Evolutionary conservation across 768 basidiomycete genomes (phyloP).

Genomic region (Termitomyces sp.): DNA sequence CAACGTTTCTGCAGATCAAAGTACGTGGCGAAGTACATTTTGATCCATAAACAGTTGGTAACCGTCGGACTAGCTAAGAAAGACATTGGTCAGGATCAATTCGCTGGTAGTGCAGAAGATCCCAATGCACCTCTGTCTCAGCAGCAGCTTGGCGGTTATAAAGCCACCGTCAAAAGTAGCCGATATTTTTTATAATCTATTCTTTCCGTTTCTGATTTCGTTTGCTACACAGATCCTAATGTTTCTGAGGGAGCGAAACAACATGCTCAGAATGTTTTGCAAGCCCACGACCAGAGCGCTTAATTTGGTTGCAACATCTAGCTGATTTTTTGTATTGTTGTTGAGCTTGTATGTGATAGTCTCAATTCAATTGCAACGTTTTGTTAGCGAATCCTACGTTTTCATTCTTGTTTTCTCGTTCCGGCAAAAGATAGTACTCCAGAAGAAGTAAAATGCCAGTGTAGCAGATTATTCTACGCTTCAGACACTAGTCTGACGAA

Average conservation of each 20-base stretch:
- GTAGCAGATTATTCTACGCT: too few species aligned
- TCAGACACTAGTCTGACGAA: too few species aligned
- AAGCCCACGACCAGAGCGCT: neutral
- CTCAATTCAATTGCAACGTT: too few species aligned
- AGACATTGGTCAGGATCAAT: neutral
- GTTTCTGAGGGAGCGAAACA: slow-evolving; percentile 17
- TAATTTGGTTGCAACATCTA: too few species aligned
- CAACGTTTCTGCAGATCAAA: neutral
- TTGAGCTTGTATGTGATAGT: too few species aligned
- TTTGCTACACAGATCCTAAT: slow-evolving; percentile 11
- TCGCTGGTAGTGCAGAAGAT: neutral
- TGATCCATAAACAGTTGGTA: accelerated
- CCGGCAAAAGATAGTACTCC: too few species aligned
- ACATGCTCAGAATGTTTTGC: neutral
- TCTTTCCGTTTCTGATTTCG: too few species aligned
- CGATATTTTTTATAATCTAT: too few species aligned
- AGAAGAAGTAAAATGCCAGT: too few species aligned
- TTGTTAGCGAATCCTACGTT: too few species aligned
- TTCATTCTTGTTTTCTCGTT: too few species aligned
- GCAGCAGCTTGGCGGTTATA: slow-evolving; percentile 21
- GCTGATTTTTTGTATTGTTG: too few species aligned
- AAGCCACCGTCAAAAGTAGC: slow-evolving; percentile 22
- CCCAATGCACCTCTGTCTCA: neutral
- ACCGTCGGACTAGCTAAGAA: neutral
- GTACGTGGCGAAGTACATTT: neutral